Base-by-base conservation (phyloP, 768 basidiomycete genomes). In the Sarcodon sp. region DNA sequence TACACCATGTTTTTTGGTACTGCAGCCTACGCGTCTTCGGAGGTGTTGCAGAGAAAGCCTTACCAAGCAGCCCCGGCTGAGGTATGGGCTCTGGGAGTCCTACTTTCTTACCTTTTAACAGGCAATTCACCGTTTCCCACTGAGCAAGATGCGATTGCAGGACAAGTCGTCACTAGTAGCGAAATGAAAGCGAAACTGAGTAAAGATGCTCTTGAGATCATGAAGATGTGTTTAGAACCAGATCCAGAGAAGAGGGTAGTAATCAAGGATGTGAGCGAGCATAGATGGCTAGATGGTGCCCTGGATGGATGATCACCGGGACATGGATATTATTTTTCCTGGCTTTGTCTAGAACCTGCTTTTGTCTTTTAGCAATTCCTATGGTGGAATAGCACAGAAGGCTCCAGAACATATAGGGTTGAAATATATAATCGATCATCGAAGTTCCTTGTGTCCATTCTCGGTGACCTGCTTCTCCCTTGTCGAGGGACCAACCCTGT, bases 41-140 rank as follows among this genome's bases (percentile, higher is more conserved):
- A 99, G 62, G 87, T 97, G 53, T 79, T 98, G 41, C 77, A 76
- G 32, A 90, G 91, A 62, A 79, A 80, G 59, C 75, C 79, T 9
- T 97, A 99, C 61, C 87, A 87, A 51, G 92, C 94, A 0, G 80
- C 91, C 0, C 92, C 93, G 35, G 91, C 90, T 21, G 94, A 99
- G 62, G 79, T 98, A 39, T 99, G 94, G 94, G 89, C 87, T 7
- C 77, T 96, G 18, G 94, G 94, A 13, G 87, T 98, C 33, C 77
- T 99, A 48, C 80, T 99, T 55, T 94, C 90, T 43, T 96, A 91
- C 61, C 75, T 99, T 48, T 76, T 99, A 46, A 93, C 90, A 15
- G 94, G 94, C 3, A 72, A 85, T 51, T 86, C 94, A 13, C 93
- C 93, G 2, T 99, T 98, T 62, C 87, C 89, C 43, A 87, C 86